Percentiles rank a stretch among this genome's conserved stretches.
Conservation (phyloP, 108 stramenopile species). For the Asterionellopsis glacialis region DNA sequence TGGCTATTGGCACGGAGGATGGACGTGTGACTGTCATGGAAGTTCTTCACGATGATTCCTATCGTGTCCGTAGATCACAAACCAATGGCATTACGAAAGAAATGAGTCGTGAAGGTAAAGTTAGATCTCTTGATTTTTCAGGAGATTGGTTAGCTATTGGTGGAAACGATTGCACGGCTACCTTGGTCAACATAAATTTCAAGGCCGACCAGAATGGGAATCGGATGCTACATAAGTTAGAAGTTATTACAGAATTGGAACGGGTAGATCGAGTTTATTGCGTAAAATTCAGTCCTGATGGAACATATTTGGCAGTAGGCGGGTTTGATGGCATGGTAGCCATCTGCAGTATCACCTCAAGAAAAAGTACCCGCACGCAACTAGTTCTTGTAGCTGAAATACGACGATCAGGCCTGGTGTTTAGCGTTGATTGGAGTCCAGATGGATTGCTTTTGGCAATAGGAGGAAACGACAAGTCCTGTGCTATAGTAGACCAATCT, state of each 20-base stretch:
- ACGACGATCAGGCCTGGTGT: conserved; percentile 25
- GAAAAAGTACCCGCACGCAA: neutral
- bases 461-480: conserved; percentile 33
- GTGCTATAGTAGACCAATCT: conserved; percentile 19
- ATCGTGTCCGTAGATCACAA: neutral
- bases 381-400: conserved; percentile 12
- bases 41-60: conserved; percentile 14
- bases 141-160: conserved; percentile 8
- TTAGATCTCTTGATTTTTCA: conserved; percentile 21
- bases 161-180: conserved; percentile 17
- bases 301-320: conserved; percentile 29
- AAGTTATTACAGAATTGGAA: conserved; percentile 18
- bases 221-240: neutral
- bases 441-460: conserved; percentile 23
- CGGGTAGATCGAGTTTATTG: conserved; percentile 50
- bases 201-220: neutral
- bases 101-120: neutral
- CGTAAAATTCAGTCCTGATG: conserved; percentile 27
- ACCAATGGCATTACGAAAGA: conserved; percentile 1
- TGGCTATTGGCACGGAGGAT: conserved; percentile 29
- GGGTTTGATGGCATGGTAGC: conserved; percentile 48
- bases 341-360: conserved; percentile 1
- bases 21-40: conserved; percentile 22
- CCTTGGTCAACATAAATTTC: conserved; percentile 3
- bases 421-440: conserved; percentile 45